Percentiles rank a stretch among this genome's conserved stretches.
Evolutionary conservation across 352 stramenopile genomes (phyloP).

Genomic region (Globisporangium splendens): DNA sequence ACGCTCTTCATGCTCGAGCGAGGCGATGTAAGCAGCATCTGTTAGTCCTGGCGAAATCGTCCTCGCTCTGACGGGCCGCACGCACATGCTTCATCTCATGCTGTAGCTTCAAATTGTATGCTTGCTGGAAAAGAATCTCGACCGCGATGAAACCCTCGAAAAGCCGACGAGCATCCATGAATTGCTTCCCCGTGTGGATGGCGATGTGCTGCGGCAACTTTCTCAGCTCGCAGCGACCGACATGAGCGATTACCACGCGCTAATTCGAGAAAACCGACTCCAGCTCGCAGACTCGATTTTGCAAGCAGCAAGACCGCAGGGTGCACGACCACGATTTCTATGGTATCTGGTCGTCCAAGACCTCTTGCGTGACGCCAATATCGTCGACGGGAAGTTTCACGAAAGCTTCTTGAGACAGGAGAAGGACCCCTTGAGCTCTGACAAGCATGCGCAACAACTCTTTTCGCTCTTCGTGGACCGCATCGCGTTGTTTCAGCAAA

Average conservation of each 20-base stretch:
- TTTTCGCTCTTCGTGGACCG: conserved; percentile 28
- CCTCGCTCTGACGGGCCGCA: no score
- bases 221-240: background rate
- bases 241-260: background rate
- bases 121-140: conserved; percentile 26
- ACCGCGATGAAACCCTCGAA: conserved; percentile 5
- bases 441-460: background rate
- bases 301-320: background rate
- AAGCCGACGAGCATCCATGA: background rate
- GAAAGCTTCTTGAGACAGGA: background rate
- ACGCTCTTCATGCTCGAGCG: conserved; percentile 26
- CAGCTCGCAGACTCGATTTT: background rate
- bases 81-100: background rate
- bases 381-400: conserved; percentile 17
- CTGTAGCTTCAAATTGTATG: conserved; percentile 36
- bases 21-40: conserved; percentile 21
- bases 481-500: conserved; percentile 25
- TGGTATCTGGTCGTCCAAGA: conserved; percentile 39
- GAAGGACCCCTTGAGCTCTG: background rate
- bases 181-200: conserved; percentile 2
- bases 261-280: background rate
- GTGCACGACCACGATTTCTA: conserved; percentile 11
- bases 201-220: conserved; percentile 1
- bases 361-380: conserved; percentile 31
- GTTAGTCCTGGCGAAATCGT: no score